Base-by-base conservation (phyloP, 352 stramenopile genomes). In the Globisporangium ultimum region DNA sequence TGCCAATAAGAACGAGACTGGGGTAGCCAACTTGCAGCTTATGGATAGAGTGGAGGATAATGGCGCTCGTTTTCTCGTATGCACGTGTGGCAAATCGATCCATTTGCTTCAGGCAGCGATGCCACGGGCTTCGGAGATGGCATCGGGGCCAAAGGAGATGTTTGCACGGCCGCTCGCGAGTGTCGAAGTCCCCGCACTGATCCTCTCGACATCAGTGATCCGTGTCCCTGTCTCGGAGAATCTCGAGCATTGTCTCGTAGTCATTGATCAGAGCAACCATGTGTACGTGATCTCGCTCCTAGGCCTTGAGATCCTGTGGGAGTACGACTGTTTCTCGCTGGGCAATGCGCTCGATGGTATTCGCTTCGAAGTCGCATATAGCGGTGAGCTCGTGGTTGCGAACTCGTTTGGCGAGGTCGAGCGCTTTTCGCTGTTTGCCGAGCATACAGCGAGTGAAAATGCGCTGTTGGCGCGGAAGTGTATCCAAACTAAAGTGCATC, bases 341-440 rank as follows among this genome's bases (percentile, higher is more conserved):
- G 61, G 64, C 46, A 66, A 71, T 47, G 63, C 57, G 12, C 45
- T 84, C 11, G 71, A 83, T 45, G 69, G 74, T 1, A 61, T 79
- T 11, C 65, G 82, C 13, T 70, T 67, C 13, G 66, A 71, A 17
- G 58, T 89, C 40, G 76, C 78, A 2, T 72, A 70, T 32, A 65
- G 72, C 50, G 84, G 78, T 0, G 80, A 91, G 47, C 62, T 93
- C 4, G 58, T 90, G 2, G 45, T 91, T 17, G 71, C 70, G 14
- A 91, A 80, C n/a, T 22, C 56, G 17, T 84, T 88, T 48, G 78
- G 84, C 4, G 84, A 91, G 40, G 70, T 93, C 6, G 74, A 85
- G 42, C 71, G 81, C 1, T 88, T 85, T 32, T 87, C 76, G 17
- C 43, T 91, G 9, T 75, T 93, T 28, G 66, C 74, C 1, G 75